These are phyloP conservation scores for Pseudotsuga menziesii DNA, from an alignment of 75 land plant genomes.

Conservation along the genomic window DNA sequence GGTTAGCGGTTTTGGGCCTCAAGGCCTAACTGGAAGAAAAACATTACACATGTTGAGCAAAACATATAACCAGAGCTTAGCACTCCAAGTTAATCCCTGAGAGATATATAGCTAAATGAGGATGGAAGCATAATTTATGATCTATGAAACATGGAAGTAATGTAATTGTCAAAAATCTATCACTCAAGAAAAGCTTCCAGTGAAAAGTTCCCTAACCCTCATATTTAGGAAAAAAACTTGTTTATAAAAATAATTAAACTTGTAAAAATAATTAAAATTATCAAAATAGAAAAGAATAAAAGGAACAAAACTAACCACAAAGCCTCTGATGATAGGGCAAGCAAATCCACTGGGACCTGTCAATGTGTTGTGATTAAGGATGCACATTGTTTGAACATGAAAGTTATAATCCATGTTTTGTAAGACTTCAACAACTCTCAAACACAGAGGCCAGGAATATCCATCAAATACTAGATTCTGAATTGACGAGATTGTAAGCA, in stretches of 20 bases:
- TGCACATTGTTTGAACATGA: slow-evolving; percentile 46
- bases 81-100: background rate
- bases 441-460: slow-evolving; percentile 49
- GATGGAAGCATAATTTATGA: background rate
- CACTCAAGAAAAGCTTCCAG: background rate
- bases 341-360: slow-evolving; percentile 36
- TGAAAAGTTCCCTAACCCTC: background rate
- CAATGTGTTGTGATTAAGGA: slow-evolving; percentile 57
- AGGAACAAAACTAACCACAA: slow-evolving; percentile 35
- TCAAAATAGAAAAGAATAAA: background rate
- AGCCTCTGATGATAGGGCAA: slow-evolving; percentile 44
- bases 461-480: slow-evolving; percentile 19
- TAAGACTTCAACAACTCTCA: slow-evolving; percentile 38
- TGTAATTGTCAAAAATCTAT: background rate
- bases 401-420: slow-evolving; percentile 21
- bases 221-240: background rate
- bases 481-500: background rate
- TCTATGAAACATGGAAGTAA: background rate
- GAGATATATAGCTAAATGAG: background rate
- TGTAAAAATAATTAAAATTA: background rate
- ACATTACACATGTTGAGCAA: background rate
- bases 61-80: background rate
- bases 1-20: no score
- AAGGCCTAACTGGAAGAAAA: no score
- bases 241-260: background rate